phyloP scores from a whole-genome alignment of 2,329 filamentous ascomycete genomes.

The Ophiobolus disseminans region DNA sequence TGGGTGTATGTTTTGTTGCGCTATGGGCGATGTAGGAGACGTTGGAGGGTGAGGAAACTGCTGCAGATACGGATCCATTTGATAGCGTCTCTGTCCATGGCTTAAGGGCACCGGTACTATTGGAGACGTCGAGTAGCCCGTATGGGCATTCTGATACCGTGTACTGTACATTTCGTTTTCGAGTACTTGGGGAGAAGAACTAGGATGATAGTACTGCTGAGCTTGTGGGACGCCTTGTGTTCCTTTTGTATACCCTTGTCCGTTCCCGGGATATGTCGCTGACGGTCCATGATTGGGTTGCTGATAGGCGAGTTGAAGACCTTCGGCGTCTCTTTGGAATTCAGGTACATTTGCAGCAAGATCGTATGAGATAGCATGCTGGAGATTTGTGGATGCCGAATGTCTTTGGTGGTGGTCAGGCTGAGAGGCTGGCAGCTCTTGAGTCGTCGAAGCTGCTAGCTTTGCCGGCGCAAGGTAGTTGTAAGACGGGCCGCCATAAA shows the following conservation, averaged over 20 bases:
- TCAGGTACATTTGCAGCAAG: constrained; percentile 13
- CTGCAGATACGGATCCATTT: neutral
- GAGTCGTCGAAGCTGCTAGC: constrained; percentile 1
- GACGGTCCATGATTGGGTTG: neutral
- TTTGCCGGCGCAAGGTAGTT: constrained; percentile 13
- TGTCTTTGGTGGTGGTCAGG: neutral
- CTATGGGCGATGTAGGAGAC: neutral
- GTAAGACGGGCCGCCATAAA: constrained; percentile 13
- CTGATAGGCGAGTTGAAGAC: constrained; percentile 12
- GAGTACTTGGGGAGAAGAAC: constrained; percentile 4
- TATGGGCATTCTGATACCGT: neutral
- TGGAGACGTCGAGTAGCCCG: constrained; percentile 2
- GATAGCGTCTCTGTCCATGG: constrained; percentile 4
- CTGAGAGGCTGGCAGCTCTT: constrained; percentile 2
- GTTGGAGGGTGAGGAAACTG: constrained; percentile 8
- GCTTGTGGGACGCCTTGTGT: constrained; percentile 15
- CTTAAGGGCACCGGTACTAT: constrained; percentile 4
- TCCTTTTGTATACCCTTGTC: constrained; percentile 9
- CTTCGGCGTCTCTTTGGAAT: constrained; percentile 13
- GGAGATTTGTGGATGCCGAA: neutral
- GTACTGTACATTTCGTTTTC: constrained; percentile 4
- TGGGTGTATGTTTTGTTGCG: neutral
- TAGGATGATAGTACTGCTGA: neutral
- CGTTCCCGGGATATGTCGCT: constrained; percentile 1
- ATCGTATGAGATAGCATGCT: constrained; percentile 14